Evolutionary conservation across 441 rosid species (phyloP).

Genomic region (Erodium chrysanthum): DNA sequence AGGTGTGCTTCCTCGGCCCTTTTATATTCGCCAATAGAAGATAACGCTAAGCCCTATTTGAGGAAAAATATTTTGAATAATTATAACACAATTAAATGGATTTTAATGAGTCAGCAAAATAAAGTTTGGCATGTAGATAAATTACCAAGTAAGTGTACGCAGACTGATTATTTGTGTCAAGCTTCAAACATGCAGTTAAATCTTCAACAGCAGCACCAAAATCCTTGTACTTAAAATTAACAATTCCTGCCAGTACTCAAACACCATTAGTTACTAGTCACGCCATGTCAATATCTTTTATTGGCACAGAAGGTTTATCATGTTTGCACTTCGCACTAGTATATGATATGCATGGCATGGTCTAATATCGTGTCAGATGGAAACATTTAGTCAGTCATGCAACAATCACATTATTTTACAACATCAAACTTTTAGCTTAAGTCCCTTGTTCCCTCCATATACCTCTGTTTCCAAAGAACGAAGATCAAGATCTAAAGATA

Average conservation of each 20-base stretch:
- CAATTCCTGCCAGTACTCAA: slow-evolving; percentile 58
- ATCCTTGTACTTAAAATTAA: slow-evolving; percentile 88
- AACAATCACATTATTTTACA: background rate
- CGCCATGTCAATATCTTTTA: background rate
- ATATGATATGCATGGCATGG: background rate
- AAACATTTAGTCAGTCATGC: background rate
- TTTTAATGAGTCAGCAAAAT: background rate
- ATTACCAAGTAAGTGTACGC: slow-evolving; percentile 85
- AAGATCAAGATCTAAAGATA: background rate
- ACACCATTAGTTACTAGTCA: slow-evolving; percentile 11
- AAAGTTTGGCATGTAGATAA: slow-evolving; percentile 19
- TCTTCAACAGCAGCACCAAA: slow-evolving; percentile 79
- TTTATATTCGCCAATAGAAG: slow-evolving; percentile 70
- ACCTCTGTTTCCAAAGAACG: background rate
- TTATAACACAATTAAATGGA: background rate
- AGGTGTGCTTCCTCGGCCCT: slow-evolving; percentile 83
- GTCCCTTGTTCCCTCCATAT: background rate
- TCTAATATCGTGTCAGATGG: background rate
- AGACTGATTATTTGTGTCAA: slow-evolving; percentile 80
- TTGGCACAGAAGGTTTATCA: background rate
- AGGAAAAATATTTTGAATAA: slow-evolving; percentile 21
- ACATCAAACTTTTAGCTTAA: background rate
- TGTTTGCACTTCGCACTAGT: slow-evolving; percentile 5
- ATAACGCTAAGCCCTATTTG: slow-evolving; percentile 67
- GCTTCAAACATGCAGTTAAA: slow-evolving; percentile 70